Conservation (phyloP, 306 rosid species). For the Glycine soja region DNA sequence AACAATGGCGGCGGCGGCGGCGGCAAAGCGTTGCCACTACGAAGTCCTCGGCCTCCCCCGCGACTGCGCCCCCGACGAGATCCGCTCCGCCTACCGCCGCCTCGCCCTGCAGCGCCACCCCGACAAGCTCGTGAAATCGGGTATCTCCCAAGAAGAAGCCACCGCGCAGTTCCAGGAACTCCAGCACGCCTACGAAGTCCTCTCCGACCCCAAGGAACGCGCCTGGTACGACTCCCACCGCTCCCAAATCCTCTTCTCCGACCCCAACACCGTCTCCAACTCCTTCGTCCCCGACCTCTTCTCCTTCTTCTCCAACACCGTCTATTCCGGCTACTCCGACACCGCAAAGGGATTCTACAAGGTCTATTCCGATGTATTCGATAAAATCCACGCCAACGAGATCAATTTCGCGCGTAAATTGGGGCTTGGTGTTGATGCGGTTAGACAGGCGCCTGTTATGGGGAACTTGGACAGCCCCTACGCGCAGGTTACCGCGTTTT, state of each 20-base stretch:
- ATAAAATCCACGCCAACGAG: constrained; percentile 73
- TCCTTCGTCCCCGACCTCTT: constrained; percentile 79
- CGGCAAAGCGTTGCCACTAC: constrained; percentile 90
- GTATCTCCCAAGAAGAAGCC: constrained; percentile 77
- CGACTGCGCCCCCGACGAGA: constrained; percentile 75
- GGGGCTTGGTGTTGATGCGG: constrained; percentile 65
- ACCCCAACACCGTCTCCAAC: constrained; percentile 56
- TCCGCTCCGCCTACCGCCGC: constrained; percentile 76
- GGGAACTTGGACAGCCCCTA: constrained; percentile 85
- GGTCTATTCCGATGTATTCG: constrained; percentile 76
- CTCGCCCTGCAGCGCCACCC: constrained; percentile 96
- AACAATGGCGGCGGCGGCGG: constrained; percentile 61
- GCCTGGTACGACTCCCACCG: constrained; percentile 99
- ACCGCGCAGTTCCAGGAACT: constrained; percentile 96
- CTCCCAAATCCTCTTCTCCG: constrained; percentile 87
- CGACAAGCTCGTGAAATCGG: constrained; percentile 85
- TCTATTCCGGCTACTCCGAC: constrained; percentile 73
- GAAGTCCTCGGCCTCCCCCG: constrained; percentile 76
- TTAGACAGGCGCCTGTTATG: constrained; percentile 79
- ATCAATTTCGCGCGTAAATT: constrained; percentile 66
- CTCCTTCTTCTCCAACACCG: constrained; percentile 89
- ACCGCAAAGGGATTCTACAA: constrained; percentile 73
- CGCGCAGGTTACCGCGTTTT: constrained; percentile 83
- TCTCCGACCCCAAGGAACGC: constrained; percentile 92
- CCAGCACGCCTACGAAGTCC: constrained; percentile 91